Conservation (phyloP, 1,284 basidiomycete species). For the Afroboletus lepidellus region DNA sequence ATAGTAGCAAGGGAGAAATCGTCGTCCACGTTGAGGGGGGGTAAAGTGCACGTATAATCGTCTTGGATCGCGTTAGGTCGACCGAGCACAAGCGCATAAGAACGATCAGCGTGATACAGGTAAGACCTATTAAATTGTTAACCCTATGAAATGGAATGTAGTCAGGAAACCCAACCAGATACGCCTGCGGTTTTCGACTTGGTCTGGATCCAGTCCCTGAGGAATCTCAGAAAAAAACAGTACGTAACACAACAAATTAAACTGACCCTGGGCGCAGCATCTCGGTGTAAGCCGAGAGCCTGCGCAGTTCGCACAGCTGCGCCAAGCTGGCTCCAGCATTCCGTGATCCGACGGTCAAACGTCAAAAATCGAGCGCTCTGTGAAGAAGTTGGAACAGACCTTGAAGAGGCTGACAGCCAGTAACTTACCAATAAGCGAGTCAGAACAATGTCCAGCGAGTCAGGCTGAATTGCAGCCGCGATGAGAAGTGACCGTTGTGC, state of each 20-base stretch:
- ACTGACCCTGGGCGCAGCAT: constrained; percentile 81
- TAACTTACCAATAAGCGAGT: constrained; percentile 77
- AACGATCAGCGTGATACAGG: constrained; percentile 90
- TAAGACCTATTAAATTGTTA: constrained; percentile 62
- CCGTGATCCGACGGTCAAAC: constrained; percentile 84
- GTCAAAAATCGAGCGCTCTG: constrained; percentile 91
- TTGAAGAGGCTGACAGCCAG: background rate
- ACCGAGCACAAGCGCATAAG: constrained; percentile 88
- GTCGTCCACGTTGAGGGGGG: constrained; percentile 84
- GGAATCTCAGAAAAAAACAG: constrained; percentile 11
- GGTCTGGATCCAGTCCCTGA: constrained; percentile 74
- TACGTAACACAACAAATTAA: background rate
- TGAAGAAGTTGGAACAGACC: constrained; percentile 12
- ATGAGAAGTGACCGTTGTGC: constrained; percentile 84
- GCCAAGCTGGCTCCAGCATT: constrained; percentile 94
- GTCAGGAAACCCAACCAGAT: constrained; percentile 64
- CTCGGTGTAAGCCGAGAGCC: constrained; percentile 89
- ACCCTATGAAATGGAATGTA: constrained; percentile 1
- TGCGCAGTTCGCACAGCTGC: constrained; percentile 92
- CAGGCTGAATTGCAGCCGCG: constrained; percentile 87
- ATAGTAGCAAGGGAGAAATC: constrained; percentile 45
- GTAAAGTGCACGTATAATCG: constrained; percentile 79
- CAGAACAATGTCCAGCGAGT: constrained; percentile 87
- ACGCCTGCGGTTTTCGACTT: constrained; percentile 86
- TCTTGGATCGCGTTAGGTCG: constrained; percentile 88